A percentile compares a stretch with the other conserved stretches of the same genome.
Evolutionary conservation across 805 yeast genomes (phyloP).

Genomic region (Starmerella sirachaensis): DNA sequence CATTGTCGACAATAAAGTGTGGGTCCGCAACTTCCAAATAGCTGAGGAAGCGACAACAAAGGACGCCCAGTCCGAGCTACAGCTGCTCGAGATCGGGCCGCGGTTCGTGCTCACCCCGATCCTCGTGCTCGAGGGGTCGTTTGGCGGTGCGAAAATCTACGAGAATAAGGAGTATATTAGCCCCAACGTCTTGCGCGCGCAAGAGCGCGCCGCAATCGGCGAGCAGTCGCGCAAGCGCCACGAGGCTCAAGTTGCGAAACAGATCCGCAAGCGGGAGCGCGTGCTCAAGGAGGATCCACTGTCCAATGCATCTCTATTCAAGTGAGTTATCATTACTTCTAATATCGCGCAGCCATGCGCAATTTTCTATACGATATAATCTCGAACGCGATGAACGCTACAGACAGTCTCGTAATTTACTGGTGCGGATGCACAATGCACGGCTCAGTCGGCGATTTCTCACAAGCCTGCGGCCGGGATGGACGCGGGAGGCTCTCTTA

Average conservation of each 20-base stretch:
- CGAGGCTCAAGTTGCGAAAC: conserved; percentile 65
- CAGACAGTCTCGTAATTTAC: too few relatives aligned
- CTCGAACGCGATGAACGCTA: too few relatives aligned
- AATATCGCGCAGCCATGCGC: too few relatives aligned
- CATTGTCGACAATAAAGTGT: conserved; percentile 82
- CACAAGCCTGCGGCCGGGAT: too few relatives aligned
- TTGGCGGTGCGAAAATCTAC: conserved; percentile 94
- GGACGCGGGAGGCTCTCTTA: too few relatives aligned
- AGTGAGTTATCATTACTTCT: conserved; percentile 31
- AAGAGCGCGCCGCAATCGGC: conserved; percentile 67
- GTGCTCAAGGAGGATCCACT: conserved; percentile 69
- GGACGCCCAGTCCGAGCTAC: conserved; percentile 41
- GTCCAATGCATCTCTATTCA: conserved; percentile 65
- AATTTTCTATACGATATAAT: too few relatives aligned
- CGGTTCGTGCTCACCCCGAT: conserved; percentile 87
- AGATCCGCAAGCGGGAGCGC: conserved; percentile 61
- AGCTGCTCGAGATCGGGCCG: conserved; percentile 91
- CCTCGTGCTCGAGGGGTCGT: conserved; percentile 87
- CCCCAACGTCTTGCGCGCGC: conserved; percentile 91
- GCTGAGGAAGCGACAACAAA: conserved; percentile 38
- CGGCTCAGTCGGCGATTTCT: too few relatives aligned
- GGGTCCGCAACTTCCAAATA: conserved; percentile 94
- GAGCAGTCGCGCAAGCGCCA: conserved; percentile 64
- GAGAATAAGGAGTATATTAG: conserved; percentile 95
- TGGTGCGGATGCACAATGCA: too few relatives aligned